Conservation (phyloP, 495 filamentous ascomycete genomes). For the Penicillium angulare region DNA sequence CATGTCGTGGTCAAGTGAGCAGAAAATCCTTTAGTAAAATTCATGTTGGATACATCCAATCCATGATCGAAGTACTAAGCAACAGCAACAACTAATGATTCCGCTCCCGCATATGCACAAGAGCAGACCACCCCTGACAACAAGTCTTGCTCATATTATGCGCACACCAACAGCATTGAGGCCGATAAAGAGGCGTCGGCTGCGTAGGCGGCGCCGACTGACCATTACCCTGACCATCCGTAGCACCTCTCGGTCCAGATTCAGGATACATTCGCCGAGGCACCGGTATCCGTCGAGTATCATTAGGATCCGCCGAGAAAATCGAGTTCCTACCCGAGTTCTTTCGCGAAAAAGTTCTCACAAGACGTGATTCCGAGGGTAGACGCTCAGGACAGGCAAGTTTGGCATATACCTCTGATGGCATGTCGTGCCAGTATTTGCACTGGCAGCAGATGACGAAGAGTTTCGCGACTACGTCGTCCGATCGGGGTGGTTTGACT, state of each 20-base stretch:
- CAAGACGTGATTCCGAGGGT: conserved; percentile 34
- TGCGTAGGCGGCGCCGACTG: not conserved
- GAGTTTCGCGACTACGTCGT: conserved; percentile 64
- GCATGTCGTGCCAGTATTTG: conserved; percentile 79
- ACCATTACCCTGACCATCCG: not conserved
- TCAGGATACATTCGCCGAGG: not conserved
- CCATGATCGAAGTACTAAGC: too few relatives aligned
- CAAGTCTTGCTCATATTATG: conserved; percentile 72
- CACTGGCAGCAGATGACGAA: conserved; percentile 81
- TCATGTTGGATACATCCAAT: too few relatives aligned
- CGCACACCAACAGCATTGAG: conserved; percentile 72
- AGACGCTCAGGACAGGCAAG: conserved; percentile 64
- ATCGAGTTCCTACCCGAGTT: conserved; percentile 6
- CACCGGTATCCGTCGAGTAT: conserved; percentile 1
- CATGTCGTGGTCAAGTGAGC: too few relatives aligned
- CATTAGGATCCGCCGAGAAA: conserved; percentile 31
- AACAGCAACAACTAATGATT: conserved; percentile 43
- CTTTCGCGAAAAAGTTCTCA: conserved; percentile 12
- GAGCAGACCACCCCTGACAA: conserved; percentile 70
- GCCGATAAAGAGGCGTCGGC: conserved; percentile 31
- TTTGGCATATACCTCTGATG: conserved; percentile 69
- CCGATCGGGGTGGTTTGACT: conserved; percentile 17
- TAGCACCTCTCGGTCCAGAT: not conserved
- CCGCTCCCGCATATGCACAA: conserved; percentile 67
- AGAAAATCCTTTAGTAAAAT: too few relatives aligned